Percentiles rank a stretch among this genome's conserved stretches.
Conservation (phyloP, 306 rosid species). For the Cicer cuneatum region DNA sequence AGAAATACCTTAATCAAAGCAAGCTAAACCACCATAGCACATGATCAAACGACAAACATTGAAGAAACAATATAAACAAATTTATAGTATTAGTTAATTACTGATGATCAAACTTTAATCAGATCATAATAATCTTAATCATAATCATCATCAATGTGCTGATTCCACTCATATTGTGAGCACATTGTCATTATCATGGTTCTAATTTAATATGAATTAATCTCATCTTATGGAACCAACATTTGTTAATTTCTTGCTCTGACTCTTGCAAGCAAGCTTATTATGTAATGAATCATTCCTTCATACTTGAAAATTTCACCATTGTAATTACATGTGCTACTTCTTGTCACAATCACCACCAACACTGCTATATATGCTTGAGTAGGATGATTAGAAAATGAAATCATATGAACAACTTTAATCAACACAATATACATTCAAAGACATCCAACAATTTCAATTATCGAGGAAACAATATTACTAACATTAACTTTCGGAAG, state of each 20-base stretch:
- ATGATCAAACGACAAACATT: no score
- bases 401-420: no score
- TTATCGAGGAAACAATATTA: no score
- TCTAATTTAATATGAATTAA: conserved; percentile 25
- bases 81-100: neutral
- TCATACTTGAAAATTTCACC: conserved; percentile 14
- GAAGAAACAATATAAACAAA: no score
- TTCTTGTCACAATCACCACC: conserved; percentile 39
- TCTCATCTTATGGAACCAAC: conserved; percentile 31
- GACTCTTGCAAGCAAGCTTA: conserved; percentile 40
- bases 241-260: conserved; percentile 11
- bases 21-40: no score
- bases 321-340: conserved; percentile 20
- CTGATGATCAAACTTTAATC: neutral
- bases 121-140: neutral
- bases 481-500: no score
- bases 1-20: no score
- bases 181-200: conserved; percentile 13
- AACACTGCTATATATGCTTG: neutral
- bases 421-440: no score
- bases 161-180: neutral
- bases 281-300: conserved; percentile 42
- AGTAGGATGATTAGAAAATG: no score
- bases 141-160: conserved; percentile 10
- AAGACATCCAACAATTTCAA: no score